Percentiles rank a stretch among this genome's conserved stretches.
phyloP scores from a whole-genome alignment of 2,329 filamentous ascomycete genomes.

The Hymenoscyphus occultus region DNA sequence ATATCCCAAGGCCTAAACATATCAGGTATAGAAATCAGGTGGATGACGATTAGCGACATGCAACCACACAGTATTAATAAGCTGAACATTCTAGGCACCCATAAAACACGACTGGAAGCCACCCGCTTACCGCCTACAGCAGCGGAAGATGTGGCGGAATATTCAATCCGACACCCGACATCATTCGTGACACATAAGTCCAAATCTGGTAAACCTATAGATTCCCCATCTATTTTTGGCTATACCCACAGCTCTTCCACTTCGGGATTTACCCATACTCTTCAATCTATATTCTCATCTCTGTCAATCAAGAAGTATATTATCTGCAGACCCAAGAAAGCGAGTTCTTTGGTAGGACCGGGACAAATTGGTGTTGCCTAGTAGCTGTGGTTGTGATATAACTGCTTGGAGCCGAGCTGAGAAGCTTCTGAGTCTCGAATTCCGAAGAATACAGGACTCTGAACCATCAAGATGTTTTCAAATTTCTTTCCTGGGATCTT shows the following conservation, averaged over 20 bases:
- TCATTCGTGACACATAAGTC: not conserved
- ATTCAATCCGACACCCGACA: not conserved
- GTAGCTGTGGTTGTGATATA: conserved; percentile 1
- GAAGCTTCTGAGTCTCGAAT: not conserved
- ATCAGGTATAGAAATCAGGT: too few relatives aligned
- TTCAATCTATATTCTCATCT: not conserved
- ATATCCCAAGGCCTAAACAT: too few relatives aligned
- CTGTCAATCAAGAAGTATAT: not conserved
- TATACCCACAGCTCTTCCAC: not conserved
- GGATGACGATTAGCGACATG: not conserved
- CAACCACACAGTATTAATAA: not conserved
- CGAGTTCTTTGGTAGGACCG: not conserved
- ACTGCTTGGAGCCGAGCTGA: not conserved
- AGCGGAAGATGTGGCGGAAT: not conserved
- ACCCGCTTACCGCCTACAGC: not conserved
- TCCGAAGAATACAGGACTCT: not conserved
- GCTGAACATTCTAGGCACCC: not conserved
- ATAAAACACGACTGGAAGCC: not conserved
- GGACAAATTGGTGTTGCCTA: not conserved
- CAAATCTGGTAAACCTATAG: not conserved
- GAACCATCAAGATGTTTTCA: not conserved
- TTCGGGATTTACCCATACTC: conserved; percentile 4
- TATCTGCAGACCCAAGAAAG: not conserved
- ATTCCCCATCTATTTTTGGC: not conserved
- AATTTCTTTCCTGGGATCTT: not conserved